Evolutionary conservation across 1,284 basidiomycete genomes (phyloP), one percentile per base, ranked within the genome.

Genomic region (Bothia castanella): DNA sequence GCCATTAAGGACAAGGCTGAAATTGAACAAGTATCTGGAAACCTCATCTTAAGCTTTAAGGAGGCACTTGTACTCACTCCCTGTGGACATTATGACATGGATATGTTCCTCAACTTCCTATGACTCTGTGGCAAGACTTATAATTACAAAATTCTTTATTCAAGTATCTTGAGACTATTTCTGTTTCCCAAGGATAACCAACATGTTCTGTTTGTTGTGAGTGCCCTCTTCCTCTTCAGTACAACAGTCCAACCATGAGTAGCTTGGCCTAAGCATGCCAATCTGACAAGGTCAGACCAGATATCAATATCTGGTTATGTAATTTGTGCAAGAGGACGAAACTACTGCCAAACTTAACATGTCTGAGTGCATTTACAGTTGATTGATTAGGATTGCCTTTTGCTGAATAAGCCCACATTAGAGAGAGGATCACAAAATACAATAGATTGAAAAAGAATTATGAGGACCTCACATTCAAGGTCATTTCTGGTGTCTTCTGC

Each of bases 281-380:
- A 97, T 99, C 58, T 85, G 97, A 50, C 97, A 99, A 78, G 97
- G 97, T 49, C 97, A 99, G 67, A 99, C 97, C 0, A 80, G 92
- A 40, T 99, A 99, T 69, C 95, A 96, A 45, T 99, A 97, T 70
- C 77, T 99, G 16, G 96, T 99, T 46, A 94, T 98, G 83, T 94
- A 97, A 65, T 99, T 97, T 72, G 89, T 87, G 25, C 84, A 92
- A 56, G 96, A 98, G 61, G 97, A 99, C 68, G 95, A 97, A 70
- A 93, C 96, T 58, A 96, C 95, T 38, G 92, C 94, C 4, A 94
- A 97, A 66, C 75, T 99, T 45, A 97, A 97, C 67, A 83, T 99
- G 74, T 78, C 85, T 49, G 93, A 98, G 91, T 93, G 69, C 54
- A 88, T 73, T 12, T 42, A 38, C 30, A 7, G 30, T 36, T 3